Evolutionary conservation across 768 basidiomycete genomes (phyloP).

Genomic region (Pilatotrama ljubarskyi): DNA sequence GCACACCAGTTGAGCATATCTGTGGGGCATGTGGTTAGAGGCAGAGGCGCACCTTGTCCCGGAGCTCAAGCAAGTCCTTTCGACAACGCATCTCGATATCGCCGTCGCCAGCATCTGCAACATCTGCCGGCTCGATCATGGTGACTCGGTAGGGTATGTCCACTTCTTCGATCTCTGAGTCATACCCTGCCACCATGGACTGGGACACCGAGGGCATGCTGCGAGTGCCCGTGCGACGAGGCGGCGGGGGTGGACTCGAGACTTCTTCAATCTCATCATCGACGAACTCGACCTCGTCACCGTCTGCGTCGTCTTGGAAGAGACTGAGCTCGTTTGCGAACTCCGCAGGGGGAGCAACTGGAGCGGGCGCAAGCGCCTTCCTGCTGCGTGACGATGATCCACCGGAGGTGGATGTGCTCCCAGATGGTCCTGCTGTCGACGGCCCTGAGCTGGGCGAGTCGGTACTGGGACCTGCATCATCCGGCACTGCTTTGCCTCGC

Average conservation of each 20-base stretch:
- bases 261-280: conserved; percentile 21
- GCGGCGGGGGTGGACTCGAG: conserved; percentile 10
- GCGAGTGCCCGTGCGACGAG: conserved; percentile 12
- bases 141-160: background rate
- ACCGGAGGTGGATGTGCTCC: background rate
- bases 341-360: background rate
- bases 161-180: conserved; percentile 7
- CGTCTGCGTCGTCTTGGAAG: conserved; percentile 10
- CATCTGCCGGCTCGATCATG: conserved; percentile 4
- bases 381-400: background rate
- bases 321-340: conserved; percentile 1
- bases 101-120: background rate
- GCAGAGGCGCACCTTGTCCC: conserved; percentile 15
- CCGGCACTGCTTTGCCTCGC: background rate
- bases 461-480: background rate
- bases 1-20: background rate
- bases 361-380: background rate
- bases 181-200: conserved; percentile 13
- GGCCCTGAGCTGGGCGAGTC: background rate
- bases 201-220: conserved; percentile 15
- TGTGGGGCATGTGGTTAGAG: too few relatives aligned
- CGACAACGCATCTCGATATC: conserved; percentile 6
- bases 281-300: conserved; percentile 12
- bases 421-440: background rate
- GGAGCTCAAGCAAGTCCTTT: conserved; percentile 10